Evolutionary conservation across 2,329 filamentous ascomycete genomes (phyloP), one percentile per base, ranked within the genome.

Genomic region (Hypomyces rosellus): DNA sequence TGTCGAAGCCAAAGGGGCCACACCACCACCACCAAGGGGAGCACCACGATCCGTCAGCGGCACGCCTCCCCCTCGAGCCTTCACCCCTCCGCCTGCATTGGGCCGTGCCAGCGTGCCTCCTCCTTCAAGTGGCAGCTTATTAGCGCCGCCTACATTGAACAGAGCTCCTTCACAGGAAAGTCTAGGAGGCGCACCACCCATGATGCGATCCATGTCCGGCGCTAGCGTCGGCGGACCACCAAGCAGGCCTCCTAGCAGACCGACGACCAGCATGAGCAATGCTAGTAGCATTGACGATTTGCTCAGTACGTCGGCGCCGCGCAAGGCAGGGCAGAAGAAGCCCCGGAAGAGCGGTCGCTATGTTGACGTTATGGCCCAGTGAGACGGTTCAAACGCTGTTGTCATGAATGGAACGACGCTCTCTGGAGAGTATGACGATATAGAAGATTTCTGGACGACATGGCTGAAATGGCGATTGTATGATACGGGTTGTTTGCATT

Each of bases 211-310:
- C 1, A 69, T 67, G 15, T 80, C 77, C 13, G 73, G 68, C 51
- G 69, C 68, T 16, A 79, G 74, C 58, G 64, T 64, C 20, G 58
- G 65, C 33, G 69, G 66, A 5, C 65, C 69, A 4, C 66, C 67
- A 2, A 74, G 68, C 57, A 68, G 70, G n/a, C 84, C 84, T 11
- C 81, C 82, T 3, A 84, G 81, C 62, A 74, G 87, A 54, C 90
- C 90, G 4, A 69, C 81, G 5, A 95, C 89, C 3, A 86, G 88
- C 55, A 84, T 96, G 77, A 95, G 89, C 68, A 89, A 89, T 63
- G 89, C 89, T n/a, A 95, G 85, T 68, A 93, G 87, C 60, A 95
- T 99, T 63, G 93, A 99, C 61, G 93, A 99, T 66, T 73, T 99
- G 55, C 74, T 99, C 18, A 88, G 88, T 5, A 84, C 86, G 4